Evolutionary conservation across 2,329 filamentous ascomycete genomes (phyloP), one percentile per base, ranked within the genome.

Genomic region (Fusarium lyarnte): DNA sequence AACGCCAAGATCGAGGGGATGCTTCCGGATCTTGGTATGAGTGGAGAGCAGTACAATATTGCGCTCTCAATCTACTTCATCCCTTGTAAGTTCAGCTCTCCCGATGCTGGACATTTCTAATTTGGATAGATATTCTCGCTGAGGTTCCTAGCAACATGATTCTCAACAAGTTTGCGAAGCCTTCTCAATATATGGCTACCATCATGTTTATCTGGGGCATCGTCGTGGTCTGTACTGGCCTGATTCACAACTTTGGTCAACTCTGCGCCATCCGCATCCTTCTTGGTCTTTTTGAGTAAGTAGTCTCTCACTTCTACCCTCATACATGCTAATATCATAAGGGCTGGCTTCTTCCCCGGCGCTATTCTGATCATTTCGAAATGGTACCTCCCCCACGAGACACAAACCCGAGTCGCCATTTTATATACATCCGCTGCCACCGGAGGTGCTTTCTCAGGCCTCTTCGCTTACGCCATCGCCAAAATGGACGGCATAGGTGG

Each of bases 341-440:
- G 69, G 23, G 77, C 79, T 25, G 78, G 78, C 5, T 80, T 80
- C 62, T 79, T 78, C 38, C 78, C 79, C 1, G 78, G 76, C 8
- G 79, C 76, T 2, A 74, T 78, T 19, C 78, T 76, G 21, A 72
- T 80, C 12, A 76, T 74, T 33, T 75, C 74, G 1, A 78, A 77
- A 35, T 81, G 79, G 79, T 81, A 79, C 66, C 74, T 78, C 36
- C 76, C 74, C 2, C 69, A 76, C 29, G 78, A 80, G 33, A 74
- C 78, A 0, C 75, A 78, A 2, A 67, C 71, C 1, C 69, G 78
- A 39, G 76, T 80, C 45, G 76, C 78, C 8, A 78, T 78, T 49
- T 74, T 80, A 36, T 80, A 78, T 43, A 78, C 77, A 10, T 77
- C 76, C 1, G 69, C 69, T 2, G 77, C 77, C 0, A 71, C 75